Evolutionary conservation across 306 rosid genomes (phyloP).

Genomic region (Glycyrrhiza uralensis): DNA sequence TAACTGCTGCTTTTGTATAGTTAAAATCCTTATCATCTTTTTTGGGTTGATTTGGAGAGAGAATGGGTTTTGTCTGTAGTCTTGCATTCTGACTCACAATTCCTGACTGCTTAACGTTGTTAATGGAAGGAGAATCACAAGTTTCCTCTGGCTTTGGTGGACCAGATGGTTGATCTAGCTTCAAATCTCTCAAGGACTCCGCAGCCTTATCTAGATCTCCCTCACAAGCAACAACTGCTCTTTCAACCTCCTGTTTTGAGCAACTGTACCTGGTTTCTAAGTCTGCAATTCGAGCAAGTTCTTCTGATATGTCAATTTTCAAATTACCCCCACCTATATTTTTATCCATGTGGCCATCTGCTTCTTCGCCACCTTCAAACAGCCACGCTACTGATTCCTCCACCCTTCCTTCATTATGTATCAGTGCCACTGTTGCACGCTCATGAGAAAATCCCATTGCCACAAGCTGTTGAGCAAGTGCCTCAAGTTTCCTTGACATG

Average conservation of each 20-base stretch:
- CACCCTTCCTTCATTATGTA: slow-evolving; percentile 77
- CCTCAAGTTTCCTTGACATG: slow-evolving; percentile 87
- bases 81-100: slow-evolving; percentile 40
- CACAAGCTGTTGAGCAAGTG: slow-evolving; percentile 82
- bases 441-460: slow-evolving; percentile 86
- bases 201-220: slow-evolving; percentile 88
- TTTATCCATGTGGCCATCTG: slow-evolving; percentile 41
- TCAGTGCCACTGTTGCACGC: slow-evolving; percentile 71
- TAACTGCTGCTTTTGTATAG: slow-evolving; percentile 53
- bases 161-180: slow-evolving; percentile 50
- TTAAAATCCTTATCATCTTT: slow-evolving; percentile 70
- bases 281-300: slow-evolving; percentile 64
- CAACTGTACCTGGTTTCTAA: slow-evolving; percentile 53
- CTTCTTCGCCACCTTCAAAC: slow-evolving; percentile 67
- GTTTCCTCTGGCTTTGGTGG: slow-evolving; percentile 66
- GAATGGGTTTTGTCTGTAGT: slow-evolving; percentile 47
- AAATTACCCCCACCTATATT: slow-evolving; percentile 43
- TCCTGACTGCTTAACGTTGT: slow-evolving; percentile 51
- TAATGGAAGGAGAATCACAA: slow-evolving; percentile 51
- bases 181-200: slow-evolving; percentile 57
- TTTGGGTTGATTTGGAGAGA: slow-evolving; percentile 49
- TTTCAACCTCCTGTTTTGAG: slow-evolving; percentile 87
- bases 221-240: slow-evolving; percentile 74
- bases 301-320: slow-evolving; percentile 91
- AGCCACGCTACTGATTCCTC: slow-evolving; percentile 86